phyloP scores from a whole-genome alignment of 768 basidiomycete genomes.

The Amanita thiersii region DNA sequence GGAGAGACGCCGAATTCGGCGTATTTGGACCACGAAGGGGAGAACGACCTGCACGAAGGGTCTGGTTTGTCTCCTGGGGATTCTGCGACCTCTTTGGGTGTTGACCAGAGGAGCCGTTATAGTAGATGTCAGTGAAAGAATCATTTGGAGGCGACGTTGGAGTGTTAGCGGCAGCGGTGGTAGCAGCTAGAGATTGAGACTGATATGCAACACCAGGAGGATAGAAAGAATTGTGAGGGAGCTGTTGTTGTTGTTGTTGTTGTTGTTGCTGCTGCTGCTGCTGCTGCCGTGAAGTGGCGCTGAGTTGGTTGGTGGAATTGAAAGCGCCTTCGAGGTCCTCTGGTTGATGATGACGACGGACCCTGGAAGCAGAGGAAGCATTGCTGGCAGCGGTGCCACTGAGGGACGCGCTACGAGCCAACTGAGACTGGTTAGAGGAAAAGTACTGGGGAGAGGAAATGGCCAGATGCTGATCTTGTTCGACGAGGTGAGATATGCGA shows the following conservation, averaged over 20 bases:
- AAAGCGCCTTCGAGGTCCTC: constrained; percentile 58
- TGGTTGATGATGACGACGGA: constrained; percentile 58
- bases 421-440: constrained; percentile 40
- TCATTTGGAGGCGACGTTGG: constrained; percentile 24
- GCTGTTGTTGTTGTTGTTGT: not conserved
- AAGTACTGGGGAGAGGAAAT: constrained; percentile 41
- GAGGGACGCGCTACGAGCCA: constrained; percentile 63
- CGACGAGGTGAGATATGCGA: constrained; percentile 58
- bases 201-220: constrained; percentile 52
- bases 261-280: constrained; percentile 31
- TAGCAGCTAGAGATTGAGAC: constrained; percentile 31
- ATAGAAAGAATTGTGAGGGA: constrained; percentile 38
- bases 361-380: constrained; percentile 32
- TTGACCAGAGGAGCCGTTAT: constrained; percentile 38
- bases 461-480: constrained; percentile 46
- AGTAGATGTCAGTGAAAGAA: constrained; percentile 56
- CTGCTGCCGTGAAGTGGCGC: constrained; percentile 29
- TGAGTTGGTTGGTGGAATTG: constrained; percentile 27
- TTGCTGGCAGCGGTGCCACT: constrained; percentile 35
- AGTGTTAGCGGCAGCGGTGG: constrained; percentile 27
- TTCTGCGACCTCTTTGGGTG: constrained; percentile 50
- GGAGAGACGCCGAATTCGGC: constrained; percentile 35
- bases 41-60: constrained; percentile 47
- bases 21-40: constrained; percentile 51
- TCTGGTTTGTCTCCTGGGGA: constrained; percentile 41